phyloP scores from a whole-genome alignment of 2,329 filamentous ascomycete genomes.

The Xylaria sp. region DNA sequence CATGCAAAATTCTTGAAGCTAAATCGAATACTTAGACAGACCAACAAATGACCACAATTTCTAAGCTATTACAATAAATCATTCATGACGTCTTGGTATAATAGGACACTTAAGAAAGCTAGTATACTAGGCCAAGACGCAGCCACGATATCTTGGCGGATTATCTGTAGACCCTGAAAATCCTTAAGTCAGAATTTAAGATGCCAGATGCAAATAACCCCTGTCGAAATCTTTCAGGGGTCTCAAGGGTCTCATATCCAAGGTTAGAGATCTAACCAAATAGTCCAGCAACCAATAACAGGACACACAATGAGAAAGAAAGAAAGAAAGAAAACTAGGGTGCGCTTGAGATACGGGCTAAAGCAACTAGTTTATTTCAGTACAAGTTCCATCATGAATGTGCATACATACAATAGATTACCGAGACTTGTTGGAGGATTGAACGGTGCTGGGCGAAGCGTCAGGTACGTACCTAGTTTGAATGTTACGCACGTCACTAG shows the following conservation, averaged over 20 bases:
- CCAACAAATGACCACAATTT: background rate
- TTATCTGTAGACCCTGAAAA: constrained; percentile 26
- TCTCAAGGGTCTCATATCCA: background rate
- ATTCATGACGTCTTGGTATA: background rate
- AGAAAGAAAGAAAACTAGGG: background rate
- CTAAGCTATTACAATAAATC: background rate
- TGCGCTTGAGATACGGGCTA: background rate
- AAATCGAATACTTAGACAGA: background rate
- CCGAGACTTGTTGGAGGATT: background rate
- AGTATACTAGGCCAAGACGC: background rate
- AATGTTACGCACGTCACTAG: constrained; percentile 36
- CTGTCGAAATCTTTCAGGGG: constrained; percentile 9
- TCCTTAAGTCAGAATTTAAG: too few species aligned
- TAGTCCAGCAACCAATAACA: background rate
- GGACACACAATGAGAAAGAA: background rate
- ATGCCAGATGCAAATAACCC: constrained; percentile 21
- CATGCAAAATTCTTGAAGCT: background rate
- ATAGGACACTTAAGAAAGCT: background rate
- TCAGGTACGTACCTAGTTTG: background rate
- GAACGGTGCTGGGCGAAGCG: background rate
- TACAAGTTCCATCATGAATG: background rate
- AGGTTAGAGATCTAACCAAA: background rate
- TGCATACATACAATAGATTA: background rate
- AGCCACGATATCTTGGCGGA: background rate
- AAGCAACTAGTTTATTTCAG: background rate